Percentiles rank a stretch among this genome's conserved stretches.
Evolutionary conservation across 2,329 filamentous ascomycete genomes (phyloP).

Genomic region (Neofusicoccum sp.): DNA sequence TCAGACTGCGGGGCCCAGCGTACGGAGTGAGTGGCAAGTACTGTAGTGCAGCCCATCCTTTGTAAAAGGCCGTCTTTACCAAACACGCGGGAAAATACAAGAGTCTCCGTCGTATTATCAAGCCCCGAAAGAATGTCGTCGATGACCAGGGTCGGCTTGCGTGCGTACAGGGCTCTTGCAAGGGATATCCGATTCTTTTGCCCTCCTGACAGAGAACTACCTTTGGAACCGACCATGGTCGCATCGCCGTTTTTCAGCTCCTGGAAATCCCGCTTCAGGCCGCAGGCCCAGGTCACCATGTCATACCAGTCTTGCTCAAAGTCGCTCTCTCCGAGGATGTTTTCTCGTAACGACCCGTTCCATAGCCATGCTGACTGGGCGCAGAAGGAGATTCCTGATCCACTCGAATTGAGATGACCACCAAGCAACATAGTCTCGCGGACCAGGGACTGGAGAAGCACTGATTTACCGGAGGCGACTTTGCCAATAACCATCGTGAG

Average conservation of each 20-base stretch:
- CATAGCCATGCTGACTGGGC: slow-evolving; percentile 40
- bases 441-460: slow-evolving; percentile 39
- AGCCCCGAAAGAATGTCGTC: slow-evolving; percentile 55
- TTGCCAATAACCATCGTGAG: slow-evolving; percentile 23
- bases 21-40: slow-evolving; percentile 19
- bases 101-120: slow-evolving; percentile 49
- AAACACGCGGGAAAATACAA: slow-evolving; percentile 48
- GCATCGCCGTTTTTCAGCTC: slow-evolving; percentile 36
- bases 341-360: slow-evolving; percentile 38
- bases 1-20: slow-evolving; percentile 16
- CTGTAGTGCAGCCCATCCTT: slow-evolving; percentile 20
- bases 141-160: slow-evolving; percentile 48
- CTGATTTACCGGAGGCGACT: slow-evolving; percentile 30
- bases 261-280: slow-evolving; percentile 34
- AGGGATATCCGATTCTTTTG: slow-evolving; percentile 55
- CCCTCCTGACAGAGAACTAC: slow-evolving; percentile 52
- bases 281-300: slow-evolving; percentile 34
- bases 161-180: slow-evolving; percentile 53
- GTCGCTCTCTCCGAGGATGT: slow-evolving; percentile 35
- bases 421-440: slow-evolving; percentile 25
- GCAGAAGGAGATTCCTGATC: slow-evolving; percentile 33
- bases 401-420: slow-evolving; percentile 21
- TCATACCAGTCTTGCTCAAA: slow-evolving; percentile 40
- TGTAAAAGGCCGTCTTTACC: slow-evolving; percentile 47
- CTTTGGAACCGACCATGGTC: slow-evolving; percentile 52